Base-by-base conservation (phyloP, 2,329 filamentous ascomycete genomes). In the Epichloe aotearoae region DNA sequence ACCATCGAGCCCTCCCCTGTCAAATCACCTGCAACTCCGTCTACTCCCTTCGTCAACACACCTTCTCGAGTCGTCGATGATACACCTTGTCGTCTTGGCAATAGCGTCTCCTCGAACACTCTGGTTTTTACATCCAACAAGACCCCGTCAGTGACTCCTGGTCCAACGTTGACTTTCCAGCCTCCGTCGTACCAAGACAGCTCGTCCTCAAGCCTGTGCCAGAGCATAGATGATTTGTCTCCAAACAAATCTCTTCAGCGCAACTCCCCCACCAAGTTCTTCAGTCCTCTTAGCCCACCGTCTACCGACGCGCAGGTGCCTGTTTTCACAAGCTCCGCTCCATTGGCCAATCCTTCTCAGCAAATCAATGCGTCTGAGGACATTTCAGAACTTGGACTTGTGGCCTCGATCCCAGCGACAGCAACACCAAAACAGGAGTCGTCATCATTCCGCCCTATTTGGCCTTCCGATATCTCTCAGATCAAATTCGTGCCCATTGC, bases 401-500 rank as follows among this genome's bases (percentile, higher is more conserved):
- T 62, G 59, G 60, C 54, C 56, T 40, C 56, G 53, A 34, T 36
- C 12, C 6, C 47, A 14, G 57, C 59, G 12, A 55, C 59, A 10
- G 47, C 57, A 10, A 59, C 62, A 8, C 61, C 62, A 7, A 50
- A 51, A 20, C 47, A 46, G 5, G 51, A 51, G 1, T 52, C 55
- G 2, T 50, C 55, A 6, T 14, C 33, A 15, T 53, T 56, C 12
- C 47, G 56, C 5, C 50, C 62, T 4, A 40, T 56, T 17, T 52
- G 48, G 26, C 54, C 56, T 17, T 45, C 53, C 14, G 43, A 53
- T 44, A 8, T 23, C 3, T 34, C 53, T n/a, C 46, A 55, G 8
- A 60, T 67, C 33, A 50, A 62, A 36, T 66, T 66, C 55, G 62
- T 58, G 11, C 55, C 53, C 0, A 51, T 51, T n/a, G 63, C 64